Evolutionary conservation across 345 rosid species (phyloP).

Genomic region (Eucalyptus pauciflora): DNA sequence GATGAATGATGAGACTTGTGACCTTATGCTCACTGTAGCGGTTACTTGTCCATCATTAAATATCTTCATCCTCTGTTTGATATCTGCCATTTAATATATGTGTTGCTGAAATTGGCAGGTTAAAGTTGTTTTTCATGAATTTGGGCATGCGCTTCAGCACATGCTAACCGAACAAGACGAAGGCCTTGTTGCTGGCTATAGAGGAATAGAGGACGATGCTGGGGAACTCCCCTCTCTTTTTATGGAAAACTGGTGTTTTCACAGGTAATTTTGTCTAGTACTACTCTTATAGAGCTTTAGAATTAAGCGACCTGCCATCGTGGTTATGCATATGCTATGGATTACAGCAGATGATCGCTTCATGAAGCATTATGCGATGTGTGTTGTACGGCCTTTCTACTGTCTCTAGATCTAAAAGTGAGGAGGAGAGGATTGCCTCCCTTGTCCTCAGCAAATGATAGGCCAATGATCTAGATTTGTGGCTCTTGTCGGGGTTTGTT

Average conservation of each 20-base stretch:
- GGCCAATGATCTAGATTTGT: neutral
- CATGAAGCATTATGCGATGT: neutral
- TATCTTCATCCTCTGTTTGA: neutral
- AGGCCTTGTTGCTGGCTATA: conserved; percentile 74
- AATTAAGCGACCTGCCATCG: neutral
- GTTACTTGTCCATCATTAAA: neutral
- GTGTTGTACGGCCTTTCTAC: neutral
- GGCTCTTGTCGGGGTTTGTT: neutral
- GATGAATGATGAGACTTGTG: neutral
- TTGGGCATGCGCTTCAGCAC: conserved; percentile 29
- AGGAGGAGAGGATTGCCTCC: neutral
- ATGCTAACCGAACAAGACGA: conserved; percentile 83
- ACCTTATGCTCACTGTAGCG: neutral
- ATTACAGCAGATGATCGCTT: neutral
- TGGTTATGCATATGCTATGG: neutral
- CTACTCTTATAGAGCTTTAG: neutral
- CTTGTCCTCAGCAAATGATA: neutral
- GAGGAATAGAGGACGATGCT: conserved; percentile 90
- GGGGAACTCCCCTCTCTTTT: conserved; percentile 89
- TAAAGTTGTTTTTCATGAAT: conserved; percentile 83
- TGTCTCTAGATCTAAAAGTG: neutral
- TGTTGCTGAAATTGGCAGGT: conserved; percentile 27
- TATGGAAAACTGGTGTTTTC: conserved; percentile 97
- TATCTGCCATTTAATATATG: neutral
- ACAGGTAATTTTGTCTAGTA: conserved; percentile 29